Base-by-base conservation (phyloP, 306 rosid species). In the Inga laurina region DNA sequence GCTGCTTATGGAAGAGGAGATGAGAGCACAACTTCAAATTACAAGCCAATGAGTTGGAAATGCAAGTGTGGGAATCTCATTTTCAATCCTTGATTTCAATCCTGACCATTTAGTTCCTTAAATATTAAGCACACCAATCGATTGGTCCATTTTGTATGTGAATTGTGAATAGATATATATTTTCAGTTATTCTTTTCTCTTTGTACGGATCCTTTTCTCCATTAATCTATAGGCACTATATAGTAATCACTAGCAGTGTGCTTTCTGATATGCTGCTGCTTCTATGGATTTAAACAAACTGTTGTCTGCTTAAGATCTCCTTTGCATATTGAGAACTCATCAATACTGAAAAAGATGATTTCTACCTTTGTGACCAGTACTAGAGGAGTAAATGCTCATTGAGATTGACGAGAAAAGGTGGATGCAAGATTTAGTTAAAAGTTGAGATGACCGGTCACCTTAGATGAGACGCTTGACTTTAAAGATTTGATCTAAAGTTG, bases 41-140 rank as follows among this genome's bases (percentile, higher is more conserved):
- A 96, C 97, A 92, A 93, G 78, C 98, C 99, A 65, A 90, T 96
- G 91, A 93, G 97, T 80, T 93, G 99, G 98, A 96, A 96, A 56
- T 96, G 99, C 91, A 96, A 92, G 88, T 96, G 99, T 82, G 99
- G 98, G 32, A 84, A 84, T 83, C 82, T 83, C 80, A 90, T 96
- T 86, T 91, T 92, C 90, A 93, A 92, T 88, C 97, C 98, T 15
- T 96, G 86, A 93, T 49, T 39, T n/a, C 68, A 10, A 57, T 46
- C 59, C 49, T 1, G 11, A 22, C 34, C 66, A 59, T 41, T 81
- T 65, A 62, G 39, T 39, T 73, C 61, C 7, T 49, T 59, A 18
- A 62, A 65, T 41, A 81, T 52, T 52, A 16, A 15, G 43, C 65
- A 65, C 65, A 81, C 74, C 70, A 65, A 7, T 32, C 37, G 1